Percentiles rank a stretch among this genome's conserved stretches.
Evolutionary conservation across 805 yeast species (phyloP).

Genomic region (Yamadazyma paraphyllophila): DNA sequence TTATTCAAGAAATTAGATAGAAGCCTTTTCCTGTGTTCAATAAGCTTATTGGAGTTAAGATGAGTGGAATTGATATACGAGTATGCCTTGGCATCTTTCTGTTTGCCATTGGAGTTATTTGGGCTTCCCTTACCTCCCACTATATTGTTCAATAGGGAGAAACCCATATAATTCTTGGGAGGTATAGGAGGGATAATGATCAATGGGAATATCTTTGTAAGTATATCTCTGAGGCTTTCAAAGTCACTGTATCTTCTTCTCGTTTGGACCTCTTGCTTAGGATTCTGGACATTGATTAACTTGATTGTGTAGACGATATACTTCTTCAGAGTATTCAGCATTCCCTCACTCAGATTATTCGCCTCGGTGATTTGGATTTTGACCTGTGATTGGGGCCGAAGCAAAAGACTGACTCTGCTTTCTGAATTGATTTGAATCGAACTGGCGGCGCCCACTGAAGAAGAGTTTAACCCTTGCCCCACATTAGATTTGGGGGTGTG

Average conservation of each 20-base stretch:
- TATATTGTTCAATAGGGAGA: conserved; percentile 33
- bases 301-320: conserved; percentile 82
- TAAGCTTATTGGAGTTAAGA: conserved; percentile 33
- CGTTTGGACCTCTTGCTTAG: conserved; percentile 54
- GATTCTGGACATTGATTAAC: conserved; percentile 42
- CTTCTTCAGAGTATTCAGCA: conserved; percentile 54
- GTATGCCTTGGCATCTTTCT: conserved; percentile 14
- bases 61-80: conserved; percentile 43
- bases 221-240: conserved; percentile 71
- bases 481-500: background rate
- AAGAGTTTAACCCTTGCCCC: conserved; percentile 12
- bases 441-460: conserved; percentile 15
- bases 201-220: conserved; percentile 75
- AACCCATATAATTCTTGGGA: conserved; percentile 40
- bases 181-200: conserved; percentile 92
- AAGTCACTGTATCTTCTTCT: conserved; percentile 87
- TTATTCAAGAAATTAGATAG: conserved; percentile 74
- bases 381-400: conserved; percentile 27
- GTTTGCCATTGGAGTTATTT: conserved; percentile 2
- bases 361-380: conserved; percentile 66
- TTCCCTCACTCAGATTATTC: conserved; percentile 78
- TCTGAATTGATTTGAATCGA: conserved; percentile 31
- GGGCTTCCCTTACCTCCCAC: conserved; percentile 19
- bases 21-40: conserved; percentile 64
- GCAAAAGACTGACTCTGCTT: conserved; percentile 35